Conservation (phyloP, 768 basidiomycete genomes). For the Coprinopsis sp. region DNA sequence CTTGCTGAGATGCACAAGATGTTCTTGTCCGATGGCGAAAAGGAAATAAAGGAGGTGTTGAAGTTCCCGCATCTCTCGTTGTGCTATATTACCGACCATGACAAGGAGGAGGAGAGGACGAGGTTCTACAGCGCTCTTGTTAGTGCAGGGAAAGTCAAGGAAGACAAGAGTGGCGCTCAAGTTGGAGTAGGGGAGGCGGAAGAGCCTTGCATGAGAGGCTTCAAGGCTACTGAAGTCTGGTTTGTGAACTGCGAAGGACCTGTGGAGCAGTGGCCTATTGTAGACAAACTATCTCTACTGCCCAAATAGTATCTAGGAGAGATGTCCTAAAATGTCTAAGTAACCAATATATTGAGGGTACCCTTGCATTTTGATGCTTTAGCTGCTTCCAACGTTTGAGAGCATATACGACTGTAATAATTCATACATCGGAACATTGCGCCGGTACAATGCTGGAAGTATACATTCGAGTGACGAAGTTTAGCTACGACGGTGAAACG, state of each 20-base stretch:
- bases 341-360: too few species aligned
- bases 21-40: too few species aligned
- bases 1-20: constrained; percentile 45
- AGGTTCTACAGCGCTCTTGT: constrained; percentile 41
- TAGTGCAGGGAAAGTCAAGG: constrained; percentile 28
- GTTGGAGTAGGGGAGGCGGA: constrained; percentile 28
- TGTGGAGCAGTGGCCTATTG: constrained; percentile 52
- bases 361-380: too few species aligned
- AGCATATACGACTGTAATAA: too few species aligned
- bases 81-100: constrained; percentile 67
- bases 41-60: constrained; percentile 30
- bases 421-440: too few species aligned
- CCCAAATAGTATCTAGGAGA: too few species aligned
- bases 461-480: too few species aligned
- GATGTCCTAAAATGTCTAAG: too few species aligned
- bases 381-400: too few species aligned
- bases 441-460: too few species aligned
- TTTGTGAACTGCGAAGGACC: constrained; percentile 54
- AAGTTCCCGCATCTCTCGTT: constrained; percentile 68
- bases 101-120: constrained; percentile 48
- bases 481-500: too few species aligned
- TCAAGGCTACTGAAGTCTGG: constrained; percentile 53
- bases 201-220: constrained; percentile 33
- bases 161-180: constrained; percentile 19
- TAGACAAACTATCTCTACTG: constrained; percentile 28